phyloP scores from a whole-genome alignment of 2,329 filamentous ascomycete genomes.

The Fusarium concolor region DNA sequence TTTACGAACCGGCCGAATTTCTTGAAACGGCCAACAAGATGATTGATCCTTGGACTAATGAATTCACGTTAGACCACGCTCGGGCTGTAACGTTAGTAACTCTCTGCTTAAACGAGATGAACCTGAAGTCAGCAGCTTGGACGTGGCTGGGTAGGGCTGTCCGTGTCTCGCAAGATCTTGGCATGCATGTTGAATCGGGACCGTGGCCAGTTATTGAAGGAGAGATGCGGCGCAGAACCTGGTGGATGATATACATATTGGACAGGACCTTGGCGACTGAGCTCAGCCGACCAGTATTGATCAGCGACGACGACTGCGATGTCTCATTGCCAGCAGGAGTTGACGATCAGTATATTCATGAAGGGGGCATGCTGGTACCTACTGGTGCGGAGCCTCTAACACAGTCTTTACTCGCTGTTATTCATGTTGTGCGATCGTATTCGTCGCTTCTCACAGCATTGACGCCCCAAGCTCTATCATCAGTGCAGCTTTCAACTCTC shows the following conservation, averaged over 20 bases:
- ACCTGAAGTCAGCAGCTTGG: constrained; percentile 86
- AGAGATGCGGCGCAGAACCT: constrained; percentile 88
- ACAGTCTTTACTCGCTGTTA: constrained; percentile 79
- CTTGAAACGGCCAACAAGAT: constrained; percentile 77
- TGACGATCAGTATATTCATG: constrained; percentile 81
- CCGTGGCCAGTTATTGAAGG: constrained; percentile 80
- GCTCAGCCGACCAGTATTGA: constrained; percentile 81
- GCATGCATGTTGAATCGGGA: constrained; percentile 80
- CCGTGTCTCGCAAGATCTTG: constrained; percentile 84
- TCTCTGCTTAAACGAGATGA: constrained; percentile 86
- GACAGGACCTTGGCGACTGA: constrained; percentile 86
- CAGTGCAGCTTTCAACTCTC: constrained; percentile 78
- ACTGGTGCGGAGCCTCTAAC: constrained; percentile 67
- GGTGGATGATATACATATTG: constrained; percentile 94
- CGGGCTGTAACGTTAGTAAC: constrained; percentile 78
- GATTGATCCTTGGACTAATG: constrained; percentile 85
- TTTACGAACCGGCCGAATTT: constrained; percentile 68
- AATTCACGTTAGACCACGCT: constrained; percentile 80
- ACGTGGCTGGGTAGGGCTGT: constrained; percentile 86
- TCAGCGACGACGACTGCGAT: constrained; percentile 90
- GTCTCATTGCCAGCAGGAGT: constrained; percentile 81
- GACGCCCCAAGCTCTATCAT: constrained; percentile 72
- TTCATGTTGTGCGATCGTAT: constrained; percentile 84
- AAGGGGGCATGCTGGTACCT: constrained; percentile 65
- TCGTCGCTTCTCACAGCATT: constrained; percentile 78